Conservation (phyloP, 2,329 filamentous ascomycete genomes). For the Dryadomyces sulphureus region DNA sequence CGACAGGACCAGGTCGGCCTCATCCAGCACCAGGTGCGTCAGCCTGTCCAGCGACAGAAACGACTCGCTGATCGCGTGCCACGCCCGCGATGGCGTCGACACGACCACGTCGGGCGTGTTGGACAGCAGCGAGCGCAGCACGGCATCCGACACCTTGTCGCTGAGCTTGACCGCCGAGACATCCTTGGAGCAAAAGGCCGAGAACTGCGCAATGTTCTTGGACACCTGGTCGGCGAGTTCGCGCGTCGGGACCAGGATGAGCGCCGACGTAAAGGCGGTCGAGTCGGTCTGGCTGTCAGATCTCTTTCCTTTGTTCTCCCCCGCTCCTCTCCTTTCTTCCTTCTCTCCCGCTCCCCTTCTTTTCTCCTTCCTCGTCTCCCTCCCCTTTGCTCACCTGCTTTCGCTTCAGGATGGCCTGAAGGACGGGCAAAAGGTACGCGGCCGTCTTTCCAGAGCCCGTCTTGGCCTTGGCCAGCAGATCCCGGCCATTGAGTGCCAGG, state of each 20-base stretch:
- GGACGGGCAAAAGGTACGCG: conserved; percentile 82
- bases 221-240: conserved; percentile 88
- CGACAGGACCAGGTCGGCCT: conserved; percentile 83
- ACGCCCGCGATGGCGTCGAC: conserved; percentile 75
- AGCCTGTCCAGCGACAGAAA: conserved; percentile 58
- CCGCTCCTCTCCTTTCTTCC: background rate
- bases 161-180: conserved; percentile 74
- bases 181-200: conserved; percentile 72
- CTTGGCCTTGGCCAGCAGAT: conserved; percentile 83
- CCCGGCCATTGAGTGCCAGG: conserved; percentile 69
- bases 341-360: conserved; percentile 22
- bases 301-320: background rate
- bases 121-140: conserved; percentile 73
- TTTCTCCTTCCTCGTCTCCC: conserved; percentile 25
- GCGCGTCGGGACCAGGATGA: conserved; percentile 86
- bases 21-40: conserved; percentile 73
- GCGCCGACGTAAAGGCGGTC: conserved; percentile 47
- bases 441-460: conserved; percentile 96
- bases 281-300: conserved; percentile 27
- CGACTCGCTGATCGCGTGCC: conserved; percentile 59
- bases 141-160: conserved; percentile 77
- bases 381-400: conserved; percentile 33
- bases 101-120: conserved; percentile 81
- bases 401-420: conserved; percentile 67
- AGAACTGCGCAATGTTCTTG: conserved; percentile 61